Percentiles rank a stretch among this genome's conserved stretches.
Evolutionary conservation across 2,329 filamentous ascomycete genomes (phyloP).

Genomic region (Dactylellina cionopaga): DNA sequence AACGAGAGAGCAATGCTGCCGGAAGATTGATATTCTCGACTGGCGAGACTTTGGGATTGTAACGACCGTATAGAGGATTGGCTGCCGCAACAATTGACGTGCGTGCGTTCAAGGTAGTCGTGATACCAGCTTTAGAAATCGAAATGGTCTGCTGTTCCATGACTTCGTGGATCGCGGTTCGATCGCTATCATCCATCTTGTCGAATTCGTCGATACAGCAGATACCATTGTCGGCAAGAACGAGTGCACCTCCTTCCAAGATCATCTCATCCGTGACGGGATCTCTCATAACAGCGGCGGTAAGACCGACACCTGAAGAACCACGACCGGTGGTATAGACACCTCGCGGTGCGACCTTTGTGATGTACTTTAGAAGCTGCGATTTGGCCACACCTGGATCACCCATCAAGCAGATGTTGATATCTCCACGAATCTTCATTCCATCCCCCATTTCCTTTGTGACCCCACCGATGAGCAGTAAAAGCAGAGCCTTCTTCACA

Average conservation of each 20-base stretch:
- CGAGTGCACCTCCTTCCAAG: constrained; percentile 80
- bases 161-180: constrained; percentile 85
- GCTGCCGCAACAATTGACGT: constrained; percentile 95
- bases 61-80: constrained; percentile 96
- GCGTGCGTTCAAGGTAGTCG: constrained; percentile 93
- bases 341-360: constrained; percentile 93
- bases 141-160: constrained; percentile 90
- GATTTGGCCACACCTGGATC: constrained; percentile 99
- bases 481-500: constrained; percentile 96
- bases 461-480: constrained; percentile 94
- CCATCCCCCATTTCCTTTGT: constrained; percentile 97
- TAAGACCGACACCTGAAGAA: constrained; percentile 83
- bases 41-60: constrained; percentile 95
- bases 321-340: constrained; percentile 84
- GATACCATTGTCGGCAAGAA: constrained; percentile 83
- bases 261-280: constrained; percentile 87
- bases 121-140: constrained; percentile 80
- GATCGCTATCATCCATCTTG: constrained; percentile 87
- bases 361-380: constrained; percentile 96
- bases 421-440: constrained; percentile 98
- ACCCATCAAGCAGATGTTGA: constrained; percentile 99
- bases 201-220: constrained; percentile 89
- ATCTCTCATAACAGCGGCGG: constrained; percentile 83
- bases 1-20: constrained; percentile 94
- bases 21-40: constrained; percentile 99